These are phyloP conservation scores for Physcomitrellopsis africana DNA, from an alignment of 225 moss, liverwort and hornwort genomes.

Conservation along the genomic window DNA sequence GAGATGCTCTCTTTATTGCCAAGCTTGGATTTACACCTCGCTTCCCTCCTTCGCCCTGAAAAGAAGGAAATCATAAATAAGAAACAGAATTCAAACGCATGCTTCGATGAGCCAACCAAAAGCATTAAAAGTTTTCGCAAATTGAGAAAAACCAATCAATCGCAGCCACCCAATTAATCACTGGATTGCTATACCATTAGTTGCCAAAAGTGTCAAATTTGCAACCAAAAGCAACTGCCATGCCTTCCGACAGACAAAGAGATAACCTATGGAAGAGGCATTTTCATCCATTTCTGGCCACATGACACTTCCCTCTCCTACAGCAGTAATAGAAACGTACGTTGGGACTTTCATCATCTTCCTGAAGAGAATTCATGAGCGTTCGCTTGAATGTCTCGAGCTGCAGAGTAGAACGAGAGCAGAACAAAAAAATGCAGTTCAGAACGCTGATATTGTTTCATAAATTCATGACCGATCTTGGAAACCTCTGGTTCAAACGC, in stretches of 20 bases:
- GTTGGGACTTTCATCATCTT: constrained; percentile 64
- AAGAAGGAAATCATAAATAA: background rate
- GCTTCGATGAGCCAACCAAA: constrained; percentile 2
- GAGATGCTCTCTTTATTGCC: constrained; percentile 49
- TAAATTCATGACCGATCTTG: background rate
- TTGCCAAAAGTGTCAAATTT: constrained; percentile 9
- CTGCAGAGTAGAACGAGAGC: constrained; percentile 31
- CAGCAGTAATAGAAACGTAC: constrained; percentile 25
- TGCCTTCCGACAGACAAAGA: background rate
- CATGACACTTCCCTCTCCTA: background rate
- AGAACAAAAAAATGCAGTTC: constrained; percentile 1
- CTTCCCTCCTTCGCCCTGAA: constrained; percentile 44
- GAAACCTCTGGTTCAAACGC: background rate
- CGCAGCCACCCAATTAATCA: background rate
- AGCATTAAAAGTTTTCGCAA: background rate
- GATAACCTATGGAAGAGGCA: too few relatives aligned
- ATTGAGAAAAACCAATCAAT: background rate
- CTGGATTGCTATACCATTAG: constrained; percentile 7
- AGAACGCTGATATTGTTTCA: background rate
- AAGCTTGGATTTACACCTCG: constrained; percentile 35
- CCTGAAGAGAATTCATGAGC: constrained; percentile 85
- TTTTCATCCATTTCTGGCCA: background rate
- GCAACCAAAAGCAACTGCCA: background rate
- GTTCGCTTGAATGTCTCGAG: constrained; percentile 91
- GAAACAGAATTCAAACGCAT: background rate